Base-by-base conservation (phyloP, 306 rosid species). In the Quercus glauca region DNA sequence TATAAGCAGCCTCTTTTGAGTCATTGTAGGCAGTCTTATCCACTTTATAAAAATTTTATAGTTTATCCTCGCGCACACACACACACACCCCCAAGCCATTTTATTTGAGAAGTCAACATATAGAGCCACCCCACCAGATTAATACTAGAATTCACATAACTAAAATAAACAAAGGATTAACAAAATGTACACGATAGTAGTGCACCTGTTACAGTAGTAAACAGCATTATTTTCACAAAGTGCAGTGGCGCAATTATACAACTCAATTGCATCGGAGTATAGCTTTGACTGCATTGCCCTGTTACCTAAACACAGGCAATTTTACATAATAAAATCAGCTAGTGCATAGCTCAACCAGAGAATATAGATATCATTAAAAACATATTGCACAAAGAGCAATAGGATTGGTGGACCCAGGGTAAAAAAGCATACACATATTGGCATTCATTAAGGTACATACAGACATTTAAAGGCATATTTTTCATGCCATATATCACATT, bases 171-270 rank as follows among this genome's bases (percentile, higher is more conserved):
- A 74, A 78, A 55, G 71, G 65, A 77, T 43, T 75, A 41, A 49
- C 43, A 58, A 26, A 59, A 70, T 76, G 72, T 55, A 77, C 20
- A 82, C 70, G 14, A 78, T 67, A 74, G 73, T 43, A 75, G 61
- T 55, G 82, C 86, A 94, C 99, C 99, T 90, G 95, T 94, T 92
- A 89, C 97, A 91, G 87, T 86, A 86, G 92, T 90, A 94, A 83
- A 94, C 89, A 65, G 97, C 97, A 86, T 87, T 92, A 60, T 83
- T 85, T 76, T 80, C 97, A 81, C 84, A 77, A 17, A 91, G 87
- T 5, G 91, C 92, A 77, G 92, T 84, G 29, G 99, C 99, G 84
- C 91, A 90, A 73, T 76, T 84, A 84, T 94, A 94, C 76, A 91
- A 82, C 87, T 94, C 95, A 81, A 91, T 87, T 74, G 99, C 97